Evolutionary conservation across 202 grass and related monocot species (phyloP), one percentile per base, ranked within the genome.

Genomic region (Musa balbisiana): DNA sequence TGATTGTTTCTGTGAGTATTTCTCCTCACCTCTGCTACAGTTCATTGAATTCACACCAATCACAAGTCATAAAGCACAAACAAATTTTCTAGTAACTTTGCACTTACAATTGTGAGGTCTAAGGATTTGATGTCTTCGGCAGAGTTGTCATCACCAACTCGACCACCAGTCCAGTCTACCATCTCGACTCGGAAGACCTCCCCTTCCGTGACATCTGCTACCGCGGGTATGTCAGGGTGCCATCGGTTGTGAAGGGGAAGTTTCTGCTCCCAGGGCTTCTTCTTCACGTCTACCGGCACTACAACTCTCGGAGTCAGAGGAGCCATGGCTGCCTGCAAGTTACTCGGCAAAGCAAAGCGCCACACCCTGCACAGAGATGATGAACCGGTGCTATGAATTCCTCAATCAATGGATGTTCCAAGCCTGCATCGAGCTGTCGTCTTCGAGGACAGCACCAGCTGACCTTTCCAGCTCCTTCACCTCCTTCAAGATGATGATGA

Each of bases 131-230:
- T 78, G 79, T 93, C 90, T 73, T 86, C 84, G 23, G 93, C 90
- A 11, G 86, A 97, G 74, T 93, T 80, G 75, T 93, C 86, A 63
- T 93, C 88, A 2, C 56, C 74, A 54, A 91, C 74, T 62, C 23
- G 66, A 52, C 94, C 90, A 43, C 93, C 94, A 11, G 84, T 83
- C 74, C 83, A 91, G 82, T 97, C 85, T 0, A 91, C 83, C 94
- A 91, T 93, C 88, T 98, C 94, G 25, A 98, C 79, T 19, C 85
- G 83, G 74, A 93, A 93, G 16, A 98, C 26, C 75, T 98, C 94
- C 59, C 94, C 86, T 82, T 93, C 86, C 3, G 51, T 87, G 75
- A 91, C 88, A 79, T 98, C 83, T 75, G 90, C 90, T 77, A 93
- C 86, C 9, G 90, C 79, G 56, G 90, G 90, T 70, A 98, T 98